Conservation (phyloP, 768 basidiomycete species). For the Macrolepiota fuliginosa region DNA sequence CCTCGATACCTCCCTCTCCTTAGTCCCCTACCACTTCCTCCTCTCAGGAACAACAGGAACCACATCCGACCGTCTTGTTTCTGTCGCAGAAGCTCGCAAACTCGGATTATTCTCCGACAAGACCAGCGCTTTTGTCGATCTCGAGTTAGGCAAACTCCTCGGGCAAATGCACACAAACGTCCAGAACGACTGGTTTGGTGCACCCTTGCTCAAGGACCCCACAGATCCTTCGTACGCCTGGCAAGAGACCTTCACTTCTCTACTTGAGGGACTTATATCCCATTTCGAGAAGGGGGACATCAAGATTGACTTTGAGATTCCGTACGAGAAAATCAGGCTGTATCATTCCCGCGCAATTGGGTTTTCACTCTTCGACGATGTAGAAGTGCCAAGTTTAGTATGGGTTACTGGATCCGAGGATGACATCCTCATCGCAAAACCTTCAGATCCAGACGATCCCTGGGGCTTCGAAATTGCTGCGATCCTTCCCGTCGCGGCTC, state of each 20-base stretch:
- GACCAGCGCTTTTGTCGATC: slow-evolving; percentile 47
- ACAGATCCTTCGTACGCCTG: slow-evolving; percentile 56
- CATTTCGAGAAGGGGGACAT: slow-evolving; percentile 31
- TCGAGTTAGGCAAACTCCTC: slow-evolving; percentile 59
- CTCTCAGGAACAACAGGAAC: slow-evolving; percentile 42
- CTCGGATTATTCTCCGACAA: slow-evolving; percentile 31
- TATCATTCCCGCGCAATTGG: slow-evolving; percentile 69
- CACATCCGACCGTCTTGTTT: slow-evolving; percentile 31
- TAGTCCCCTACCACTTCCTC: slow-evolving; percentile 51
- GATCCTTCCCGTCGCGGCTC: slow-evolving; percentile 49
- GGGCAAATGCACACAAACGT: slow-evolving; percentile 60
- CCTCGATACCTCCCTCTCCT: slow-evolving; percentile 43
- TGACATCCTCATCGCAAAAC: slow-evolving; percentile 47
- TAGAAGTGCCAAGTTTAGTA: slow-evolving; percentile 65
- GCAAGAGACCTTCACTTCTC: slow-evolving; percentile 69
- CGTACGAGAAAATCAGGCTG: slow-evolving; percentile 42
- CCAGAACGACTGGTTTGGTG: slow-evolving; percentile 79
- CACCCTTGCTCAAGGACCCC: slow-evolving; percentile 31
- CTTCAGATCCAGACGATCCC: slow-evolving; percentile 16
- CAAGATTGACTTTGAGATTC: slow-evolving; percentile 25
- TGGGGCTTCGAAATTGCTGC: slow-evolving; percentile 29
- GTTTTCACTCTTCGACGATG: slow-evolving; percentile 75
- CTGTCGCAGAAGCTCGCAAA: slow-evolving; percentile 37
- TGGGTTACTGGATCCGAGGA: slow-evolving; percentile 62
- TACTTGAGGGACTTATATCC: slow-evolving; percentile 57